Base-by-base conservation (phyloP, 148 eudicot genomes). In the Rheum nobile region DNA sequence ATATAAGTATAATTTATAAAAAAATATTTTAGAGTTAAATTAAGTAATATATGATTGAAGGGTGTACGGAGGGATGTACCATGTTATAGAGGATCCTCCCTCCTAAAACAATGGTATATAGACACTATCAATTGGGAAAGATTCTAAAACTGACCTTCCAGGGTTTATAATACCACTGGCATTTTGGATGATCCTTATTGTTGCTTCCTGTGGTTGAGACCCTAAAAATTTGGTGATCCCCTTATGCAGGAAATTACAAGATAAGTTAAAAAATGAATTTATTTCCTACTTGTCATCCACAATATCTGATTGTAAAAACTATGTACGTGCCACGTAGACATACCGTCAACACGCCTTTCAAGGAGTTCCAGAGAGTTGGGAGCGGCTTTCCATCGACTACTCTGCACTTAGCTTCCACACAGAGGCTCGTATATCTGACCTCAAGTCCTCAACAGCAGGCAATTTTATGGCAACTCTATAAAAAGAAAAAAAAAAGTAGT, bases 371-470 rank as follows among this genome's bases (percentile, higher is more conserved):
- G 5, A 93, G 88, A 39, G 98, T 87, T 0, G 98, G 97, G 32
- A 93, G 91, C 19, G 98, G 95, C 85, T 89, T 93, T 19, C 98
- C 98, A 72, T 84, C 79, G 47, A 91, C 88, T 4, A 94, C 90
- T 79, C 85, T 85, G 79, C 95, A 91, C 76, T 83, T 81, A 7
- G 91, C 95, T 70, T 89, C 90, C 72, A 94, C 86, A 41, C 31
- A 50, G 65, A 94, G 83, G 82, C 88, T 88, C 12, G 68, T 71
- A 57, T 86, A 94, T 79, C 92, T 86, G 67, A 91, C 90, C 74
- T 91, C n/a, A n/a, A n/a, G n/a, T n/a, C n/a, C n/a, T n/a, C 90
- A 44, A 94, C 86, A 1, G 89, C 78, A 6, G 97, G 96, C 72
- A 88, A 77, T 37, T 89, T 74, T 67, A 91, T 74, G 50, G 90